Base-by-base conservation (phyloP, 1,284 basidiomycete genomes). In the Microbotryomycetes sp. region DNA sequence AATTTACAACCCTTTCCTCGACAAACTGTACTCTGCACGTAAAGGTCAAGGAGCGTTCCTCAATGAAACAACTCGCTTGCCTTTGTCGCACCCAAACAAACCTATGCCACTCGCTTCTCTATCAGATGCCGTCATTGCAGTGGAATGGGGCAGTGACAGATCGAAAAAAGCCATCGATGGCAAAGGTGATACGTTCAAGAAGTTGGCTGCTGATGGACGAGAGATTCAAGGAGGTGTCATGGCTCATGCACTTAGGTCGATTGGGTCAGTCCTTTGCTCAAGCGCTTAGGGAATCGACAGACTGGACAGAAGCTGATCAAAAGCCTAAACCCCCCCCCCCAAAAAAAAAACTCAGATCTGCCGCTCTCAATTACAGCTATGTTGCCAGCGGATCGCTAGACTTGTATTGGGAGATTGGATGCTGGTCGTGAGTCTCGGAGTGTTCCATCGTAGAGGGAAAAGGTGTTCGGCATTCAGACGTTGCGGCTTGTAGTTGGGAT, bases 111-210 rank as follows among this genome's bases (percentile, higher is more conserved):
- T 93, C 5, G 77, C 81, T 2, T 86, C 85, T 12, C 82, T 97
- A 14, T 84, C 84, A 28, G 85, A 90, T 72, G 92, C 90, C 4
- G 81, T 92, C 30, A 81, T 96, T 47, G 92, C 85, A 3, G 81
- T 93, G 56, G 93, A 97, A 77, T 97, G 91, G 87, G 93, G 93
- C 29, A 88, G 87, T 1, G 92, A 94, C 75, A 82, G 93, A 19
- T 80, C 80, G 3, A 71, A 77, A 14, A 16, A 28, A 25, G 62
- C 82, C 3, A 81, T 92, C 48, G 76, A 79, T 3, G 79, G 82
- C 59, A 96, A 96, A 74, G 80, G 83, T 0, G 76, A 76, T 28
- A 86, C 86, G 9, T 97, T 89, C 77, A 77, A 82, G 61, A 83
- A 83, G 4, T 82, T 97, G 19, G 86, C 88, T 1, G 91, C 87